Evolutionary conservation across 1,284 basidiomycete species (phyloP).

Genomic region (Boletus semigastroideus): DNA sequence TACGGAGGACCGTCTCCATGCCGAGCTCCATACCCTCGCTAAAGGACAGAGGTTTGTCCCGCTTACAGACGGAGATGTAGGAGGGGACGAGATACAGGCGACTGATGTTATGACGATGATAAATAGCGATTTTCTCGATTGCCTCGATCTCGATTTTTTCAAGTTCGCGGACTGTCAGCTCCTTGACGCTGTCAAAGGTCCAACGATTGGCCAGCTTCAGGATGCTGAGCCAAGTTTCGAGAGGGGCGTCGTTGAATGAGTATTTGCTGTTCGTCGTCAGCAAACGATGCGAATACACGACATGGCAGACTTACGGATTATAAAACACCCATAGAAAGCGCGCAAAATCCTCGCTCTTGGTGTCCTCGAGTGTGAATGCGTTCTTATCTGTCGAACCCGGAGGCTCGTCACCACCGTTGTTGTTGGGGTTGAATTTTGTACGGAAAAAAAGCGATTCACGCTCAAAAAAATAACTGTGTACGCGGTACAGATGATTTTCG

Average conservation of each 20-base stretch:
- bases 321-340: constrained; percentile 64
- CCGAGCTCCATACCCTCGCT: constrained; percentile 51
- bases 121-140: constrained; percentile 50
- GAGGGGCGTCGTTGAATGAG: constrained; percentile 50
- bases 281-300: not conserved
- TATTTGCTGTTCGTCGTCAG: constrained; percentile 43
- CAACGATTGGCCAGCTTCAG: constrained; percentile 49
- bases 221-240: constrained; percentile 52
- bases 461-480: constrained; percentile 59
- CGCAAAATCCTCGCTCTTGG: constrained; percentile 48
- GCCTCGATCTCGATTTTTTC: constrained; percentile 44
- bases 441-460: constrained; percentile 57
- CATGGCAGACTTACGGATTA: constrained; percentile 50
- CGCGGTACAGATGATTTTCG: constrained; percentile 45
- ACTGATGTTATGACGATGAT: constrained; percentile 47
- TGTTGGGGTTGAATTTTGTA: constrained; percentile 35
- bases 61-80: constrained; percentile 46
- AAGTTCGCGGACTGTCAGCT: constrained; percentile 47
- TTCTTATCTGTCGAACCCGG: constrained; percentile 41
- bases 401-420: constrained; percentile 33
- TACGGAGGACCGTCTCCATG: constrained; percentile 45
- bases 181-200: constrained; percentile 50
- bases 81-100: constrained; percentile 46
- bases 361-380: constrained; percentile 45
- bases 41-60: constrained; percentile 44